phyloP scores from a whole-genome alignment of 139 green algal species.

The Ettlia oleoabundans region DNA sequence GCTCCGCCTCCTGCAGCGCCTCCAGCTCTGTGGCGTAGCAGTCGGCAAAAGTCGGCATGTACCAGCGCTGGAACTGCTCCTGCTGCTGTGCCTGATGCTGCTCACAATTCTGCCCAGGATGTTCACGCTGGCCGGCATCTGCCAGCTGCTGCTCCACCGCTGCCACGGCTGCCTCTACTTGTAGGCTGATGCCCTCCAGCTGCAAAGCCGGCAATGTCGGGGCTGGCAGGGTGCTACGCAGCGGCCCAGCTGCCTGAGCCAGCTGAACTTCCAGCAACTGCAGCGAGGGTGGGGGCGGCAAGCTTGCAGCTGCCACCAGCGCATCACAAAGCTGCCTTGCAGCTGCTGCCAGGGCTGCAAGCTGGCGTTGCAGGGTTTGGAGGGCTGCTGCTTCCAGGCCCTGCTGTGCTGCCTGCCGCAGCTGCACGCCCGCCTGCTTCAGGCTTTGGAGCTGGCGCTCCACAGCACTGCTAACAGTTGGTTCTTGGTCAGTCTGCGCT shows the following conservation, averaged over 20 bases:
- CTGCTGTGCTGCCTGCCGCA: neutral
- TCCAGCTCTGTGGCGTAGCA: constrained; percentile 28
- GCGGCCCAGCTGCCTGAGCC: neutral
- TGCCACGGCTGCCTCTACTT: neutral
- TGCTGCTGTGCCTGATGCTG: constrained; percentile 8
- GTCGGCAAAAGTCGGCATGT: constrained; percentile 22
- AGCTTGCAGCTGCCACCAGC: neutral
- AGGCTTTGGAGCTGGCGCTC: no score
- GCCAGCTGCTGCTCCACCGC: neutral
- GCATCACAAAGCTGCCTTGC: neutral
- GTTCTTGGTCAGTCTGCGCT: no score
- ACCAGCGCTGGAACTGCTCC: neutral
- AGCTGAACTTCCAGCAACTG: neutral
- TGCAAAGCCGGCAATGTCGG: neutral
- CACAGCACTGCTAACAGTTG: no score
- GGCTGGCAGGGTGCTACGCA: neutral
- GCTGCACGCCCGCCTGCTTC: no score
- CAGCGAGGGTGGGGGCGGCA: constrained; percentile 5
- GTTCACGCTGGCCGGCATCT: no score
- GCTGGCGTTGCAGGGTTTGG: no score
- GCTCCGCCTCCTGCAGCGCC: constrained; percentile 27
- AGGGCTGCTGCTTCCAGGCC: no score
- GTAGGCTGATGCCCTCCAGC: neutral
- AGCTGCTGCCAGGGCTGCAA: neutral
- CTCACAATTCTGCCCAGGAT: no score